phyloP scores from a whole-genome alignment of 108 stramenopile species.

The Skeletonema marinoi region DNA sequence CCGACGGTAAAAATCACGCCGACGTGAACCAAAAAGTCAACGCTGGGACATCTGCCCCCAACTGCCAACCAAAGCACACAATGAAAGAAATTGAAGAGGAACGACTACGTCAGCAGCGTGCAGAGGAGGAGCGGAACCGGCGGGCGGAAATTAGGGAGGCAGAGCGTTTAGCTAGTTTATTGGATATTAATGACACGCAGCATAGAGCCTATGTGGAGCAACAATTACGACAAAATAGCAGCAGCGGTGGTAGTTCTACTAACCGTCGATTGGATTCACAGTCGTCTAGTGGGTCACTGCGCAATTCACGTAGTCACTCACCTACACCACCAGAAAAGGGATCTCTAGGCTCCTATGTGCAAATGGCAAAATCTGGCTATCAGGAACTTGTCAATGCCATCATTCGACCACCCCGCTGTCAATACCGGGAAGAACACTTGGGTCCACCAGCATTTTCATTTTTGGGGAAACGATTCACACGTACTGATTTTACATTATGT shows the following conservation, averaged over 20 bases:
- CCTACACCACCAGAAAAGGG: slow-evolving; percentile 48
- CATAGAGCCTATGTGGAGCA: slow-evolving; percentile 26
- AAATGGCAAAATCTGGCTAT: slow-evolving; percentile 72
- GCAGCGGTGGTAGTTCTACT: neutral
- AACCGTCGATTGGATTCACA: slow-evolving; percentile 19
- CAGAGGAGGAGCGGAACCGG: slow-evolving; percentile 14
- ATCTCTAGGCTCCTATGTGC: slow-evolving; percentile 54
- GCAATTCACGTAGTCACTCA: slow-evolving; percentile 38
- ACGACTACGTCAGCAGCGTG: neutral
- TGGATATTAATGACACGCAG: slow-evolving; percentile 38
- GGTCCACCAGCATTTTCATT: slow-evolving; percentile 88
- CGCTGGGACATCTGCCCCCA: slow-evolving; percentile 70
- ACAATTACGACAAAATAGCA: neutral
- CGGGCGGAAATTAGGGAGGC: slow-evolving; percentile 28
- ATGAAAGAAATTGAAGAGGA: slow-evolving; percentile 28
- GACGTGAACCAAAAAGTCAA: slow-evolving; percentile 70
- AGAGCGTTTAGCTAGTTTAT: slow-evolving; percentile 31
- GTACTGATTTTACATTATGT: slow-evolving; percentile 92
- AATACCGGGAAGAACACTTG: slow-evolving; percentile 69
- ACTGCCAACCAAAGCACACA: slow-evolving; percentile 83
- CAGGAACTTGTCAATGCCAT: slow-evolving; percentile 84
- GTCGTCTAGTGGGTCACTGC: slow-evolving; percentile 11
- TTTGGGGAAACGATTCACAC: slow-evolving; percentile 86
- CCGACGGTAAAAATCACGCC: slow-evolving; percentile 20
- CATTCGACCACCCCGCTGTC: slow-evolving; percentile 59